Evolutionary conservation across 257 asterid species (phyloP).

Genomic region (Salvia rosmarinus): DNA sequence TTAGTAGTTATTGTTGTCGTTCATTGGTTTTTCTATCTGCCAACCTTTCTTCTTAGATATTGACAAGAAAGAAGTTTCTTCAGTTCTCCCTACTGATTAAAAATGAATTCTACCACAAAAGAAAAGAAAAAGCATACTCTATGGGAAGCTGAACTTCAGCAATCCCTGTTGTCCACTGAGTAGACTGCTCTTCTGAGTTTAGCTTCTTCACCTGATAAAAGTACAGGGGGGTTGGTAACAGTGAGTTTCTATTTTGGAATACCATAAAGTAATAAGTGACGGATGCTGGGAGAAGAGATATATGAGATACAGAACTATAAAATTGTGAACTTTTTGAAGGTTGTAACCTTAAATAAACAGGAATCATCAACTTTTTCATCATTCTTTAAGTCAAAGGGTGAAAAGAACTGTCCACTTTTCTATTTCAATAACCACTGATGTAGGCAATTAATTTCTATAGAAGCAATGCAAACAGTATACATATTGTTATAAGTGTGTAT

Average conservation of each 20-base stretch:
- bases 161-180: constrained; percentile 99
- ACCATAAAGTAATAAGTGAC: constrained; percentile 17
- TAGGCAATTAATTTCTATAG: neutral
- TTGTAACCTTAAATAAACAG: constrained; percentile 10
- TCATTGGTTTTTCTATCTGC: neutral
- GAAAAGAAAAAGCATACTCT: constrained; percentile 60
- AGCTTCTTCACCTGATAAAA: too few relatives aligned
- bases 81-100: constrained; percentile 1
- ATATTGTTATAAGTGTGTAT: too few relatives aligned
- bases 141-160: constrained; percentile 98
- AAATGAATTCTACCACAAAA: constrained; percentile 14
- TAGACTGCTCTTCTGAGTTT: constrained; percentile 36
- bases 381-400: constrained; percentile 4
- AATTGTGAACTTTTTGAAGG: constrained; percentile 5
- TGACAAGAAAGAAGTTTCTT: constrained; percentile 10
- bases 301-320: constrained; percentile 8
- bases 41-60: neutral
- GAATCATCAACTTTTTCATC: constrained; percentile 1
- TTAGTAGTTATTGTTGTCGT: neutral
- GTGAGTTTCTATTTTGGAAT: too few relatives aligned
- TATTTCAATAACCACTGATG: neutral
- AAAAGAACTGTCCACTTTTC: neutral
- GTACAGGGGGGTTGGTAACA: too few relatives aligned
- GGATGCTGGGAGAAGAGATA: constrained; percentile 18
- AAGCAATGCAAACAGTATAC: too few relatives aligned